Evolutionary conservation across 192 early-diverging fungal genomes (phyloP).

Genomic region (Diversispora epigaea): DNA sequence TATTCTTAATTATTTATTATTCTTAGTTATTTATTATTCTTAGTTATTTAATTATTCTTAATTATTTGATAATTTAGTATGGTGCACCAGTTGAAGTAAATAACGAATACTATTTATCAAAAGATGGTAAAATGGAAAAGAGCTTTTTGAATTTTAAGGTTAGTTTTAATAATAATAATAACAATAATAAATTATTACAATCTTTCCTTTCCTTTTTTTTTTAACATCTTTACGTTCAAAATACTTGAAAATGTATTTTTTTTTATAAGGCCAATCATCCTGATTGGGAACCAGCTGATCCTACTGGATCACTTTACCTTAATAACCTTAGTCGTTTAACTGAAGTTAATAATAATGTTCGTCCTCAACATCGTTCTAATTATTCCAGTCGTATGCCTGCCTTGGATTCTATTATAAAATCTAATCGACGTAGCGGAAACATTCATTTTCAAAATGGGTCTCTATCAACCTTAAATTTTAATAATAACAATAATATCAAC

Average conservation of each 20-base stretch:
- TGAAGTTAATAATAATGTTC: constrained; percentile 40
- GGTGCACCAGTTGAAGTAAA: constrained; percentile 65
- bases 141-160: constrained; percentile 96
- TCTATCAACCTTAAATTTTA: not conserved
- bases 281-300: constrained; percentile 85
- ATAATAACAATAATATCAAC: not conserved
- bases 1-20: not conserved
- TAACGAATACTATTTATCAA: constrained; percentile 65
- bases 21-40: too few species aligned
- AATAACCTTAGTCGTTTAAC: constrained; percentile 66
- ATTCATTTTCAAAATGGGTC: constrained; percentile 25
- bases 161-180: not conserved
- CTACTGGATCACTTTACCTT: constrained; percentile 77
- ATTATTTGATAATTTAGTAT: constrained; percentile 46
- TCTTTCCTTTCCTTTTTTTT: not conserved
- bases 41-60: too few species aligned
- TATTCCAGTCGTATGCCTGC: constrained; percentile 1
- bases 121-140: constrained; percentile 98
- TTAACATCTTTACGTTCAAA: not conserved
- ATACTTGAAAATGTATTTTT: too few species aligned
- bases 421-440: not conserved
- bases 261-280: constrained; percentile 77
- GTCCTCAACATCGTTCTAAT: not conserved
- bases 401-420: constrained; percentile 20
- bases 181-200: not conserved